These are phyloP conservation scores for Termitomyces sp. DNA, from an alignment of 1,284 basidiomycete genomes.

Conservation along the genomic window DNA sequence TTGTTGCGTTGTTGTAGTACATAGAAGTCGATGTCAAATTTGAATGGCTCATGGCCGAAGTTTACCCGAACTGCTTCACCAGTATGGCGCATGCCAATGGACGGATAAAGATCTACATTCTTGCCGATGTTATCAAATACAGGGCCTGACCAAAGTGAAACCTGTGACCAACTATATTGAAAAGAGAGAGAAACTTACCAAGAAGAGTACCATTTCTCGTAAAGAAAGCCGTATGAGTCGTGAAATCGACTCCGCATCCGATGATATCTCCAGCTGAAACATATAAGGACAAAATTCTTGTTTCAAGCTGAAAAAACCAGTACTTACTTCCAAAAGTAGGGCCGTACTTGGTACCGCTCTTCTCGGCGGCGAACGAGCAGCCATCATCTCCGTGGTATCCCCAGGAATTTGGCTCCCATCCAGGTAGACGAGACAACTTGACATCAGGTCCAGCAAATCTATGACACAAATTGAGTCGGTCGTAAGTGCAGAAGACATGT, in stretches of 20 bases:
- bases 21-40: conserved; percentile 82
- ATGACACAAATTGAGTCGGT: conserved; percentile 10
- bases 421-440: conserved; percentile 73
- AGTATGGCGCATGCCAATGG: conserved; percentile 79
- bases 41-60: conserved; percentile 82
- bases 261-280: conserved; percentile 73
- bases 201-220: conserved; percentile 84
- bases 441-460: conserved; percentile 51
- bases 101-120: conserved; percentile 66
- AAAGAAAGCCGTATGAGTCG: conserved; percentile 74
- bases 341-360: conserved; percentile 69
- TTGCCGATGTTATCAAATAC: conserved; percentile 73
- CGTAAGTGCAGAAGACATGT: not conserved
- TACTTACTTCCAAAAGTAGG: conserved; percentile 69
- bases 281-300: conserved; percentile 6
- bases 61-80: conserved; percentile 75
- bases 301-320: conserved; percentile 1
- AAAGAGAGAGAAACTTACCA: conserved; percentile 39
- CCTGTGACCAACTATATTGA: not conserved
- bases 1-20: conserved; percentile 60
- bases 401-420: conserved; percentile 89
- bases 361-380: conserved; percentile 69
- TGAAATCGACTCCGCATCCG: conserved; percentile 89
- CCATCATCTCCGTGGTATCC: conserved; percentile 96
- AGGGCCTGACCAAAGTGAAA: conserved; percentile 37